phyloP scores from a whole-genome alignment of 495 filamentous ascomycete species.

The Xylaria sp. region DNA sequence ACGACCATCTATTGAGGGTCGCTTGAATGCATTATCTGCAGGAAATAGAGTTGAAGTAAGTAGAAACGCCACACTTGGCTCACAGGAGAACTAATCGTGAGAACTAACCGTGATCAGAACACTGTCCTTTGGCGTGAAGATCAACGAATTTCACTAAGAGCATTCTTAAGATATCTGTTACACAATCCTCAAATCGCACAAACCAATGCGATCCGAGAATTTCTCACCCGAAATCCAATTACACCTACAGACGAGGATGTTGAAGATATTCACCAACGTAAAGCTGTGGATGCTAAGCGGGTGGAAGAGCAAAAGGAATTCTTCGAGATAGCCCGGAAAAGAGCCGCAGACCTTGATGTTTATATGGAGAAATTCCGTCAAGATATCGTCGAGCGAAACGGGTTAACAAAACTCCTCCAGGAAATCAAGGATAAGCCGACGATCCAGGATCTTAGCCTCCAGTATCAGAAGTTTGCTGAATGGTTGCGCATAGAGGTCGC shows the following conservation, averaged over 20 bases:
- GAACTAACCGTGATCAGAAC: conserved; percentile 37
- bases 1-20: conserved; percentile 46
- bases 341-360: conserved; percentile 90
- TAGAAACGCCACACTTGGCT: conserved; percentile 29
- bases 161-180: conserved; percentile 83
- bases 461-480: conserved; percentile 98
- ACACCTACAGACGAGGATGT: conserved; percentile 80
- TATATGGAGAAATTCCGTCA: conserved; percentile 91
- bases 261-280: conserved; percentile 77
- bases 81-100: not conserved
- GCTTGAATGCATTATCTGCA: conserved; percentile 23
- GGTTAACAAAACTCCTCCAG: conserved; percentile 88
- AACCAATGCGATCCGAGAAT: conserved; percentile 81
- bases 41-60: conserved; percentile 37
- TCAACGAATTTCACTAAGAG: conserved; percentile 89
- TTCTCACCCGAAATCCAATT: conserved; percentile 74
- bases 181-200: conserved; percentile 83
- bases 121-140: conserved; percentile 83
- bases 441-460: conserved; percentile 85
- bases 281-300: conserved; percentile 83
- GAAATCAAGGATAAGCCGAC: conserved; percentile 88
- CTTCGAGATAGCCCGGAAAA: conserved; percentile 91
- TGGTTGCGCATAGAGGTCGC: conserved; percentile 98
- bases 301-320: conserved; percentile 92
- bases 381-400: conserved; percentile 70